Percentiles rank a stretch among this genome's conserved stretches.
Evolutionary conservation across 768 basidiomycete genomes (phyloP).

Genomic region (Steccherinum ochraceum): DNA sequence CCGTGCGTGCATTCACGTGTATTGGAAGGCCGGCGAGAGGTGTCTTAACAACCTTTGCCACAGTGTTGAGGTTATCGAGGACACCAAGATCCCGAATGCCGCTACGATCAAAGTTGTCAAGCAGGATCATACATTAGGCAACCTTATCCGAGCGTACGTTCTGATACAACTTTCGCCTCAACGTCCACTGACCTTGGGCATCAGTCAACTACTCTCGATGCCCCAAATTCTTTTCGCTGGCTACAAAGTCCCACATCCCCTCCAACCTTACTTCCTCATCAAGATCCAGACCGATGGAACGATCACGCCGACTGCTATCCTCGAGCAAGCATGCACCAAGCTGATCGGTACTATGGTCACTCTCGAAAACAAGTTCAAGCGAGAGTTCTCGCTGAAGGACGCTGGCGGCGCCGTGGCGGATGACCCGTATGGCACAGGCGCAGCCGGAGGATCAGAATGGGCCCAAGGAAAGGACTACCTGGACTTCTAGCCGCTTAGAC

Average conservation of each 20-base stretch:
- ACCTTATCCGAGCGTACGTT: conserved; percentile 91
- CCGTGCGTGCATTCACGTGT: conserved; percentile 53
- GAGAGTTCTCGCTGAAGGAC: conserved; percentile 78
- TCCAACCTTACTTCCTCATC: conserved; percentile 89
- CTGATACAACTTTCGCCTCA: conserved; percentile 1
- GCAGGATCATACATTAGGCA: conserved; percentile 95
- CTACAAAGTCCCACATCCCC: conserved; percentile 96
- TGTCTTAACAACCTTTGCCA: neutral
- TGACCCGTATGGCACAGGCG: conserved; percentile 23
- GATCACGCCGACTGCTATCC: conserved; percentile 71
- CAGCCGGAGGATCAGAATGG: neutral
- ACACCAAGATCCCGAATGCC: conserved; percentile 96
- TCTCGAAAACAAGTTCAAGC: conserved; percentile 72
- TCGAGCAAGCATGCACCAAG: conserved; percentile 79
- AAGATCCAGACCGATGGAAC: conserved; percentile 94
- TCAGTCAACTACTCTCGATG: conserved; percentile 85
- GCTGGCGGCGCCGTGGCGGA: conserved; percentile 24
- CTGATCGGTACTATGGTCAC: conserved; percentile 59
- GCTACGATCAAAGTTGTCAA: conserved; percentile 92
- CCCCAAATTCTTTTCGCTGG: conserved; percentile 91
- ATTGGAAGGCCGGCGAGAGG: neutral
- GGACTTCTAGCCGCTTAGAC: conserved; percentile 12
- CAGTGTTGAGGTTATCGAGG: conserved; percentile 88
- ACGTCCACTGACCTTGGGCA: too few relatives aligned
- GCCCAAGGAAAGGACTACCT: conserved; percentile 9